Conservation (phyloP, 352 stramenopile species). For the Phytophthora tentaculata region DNA sequence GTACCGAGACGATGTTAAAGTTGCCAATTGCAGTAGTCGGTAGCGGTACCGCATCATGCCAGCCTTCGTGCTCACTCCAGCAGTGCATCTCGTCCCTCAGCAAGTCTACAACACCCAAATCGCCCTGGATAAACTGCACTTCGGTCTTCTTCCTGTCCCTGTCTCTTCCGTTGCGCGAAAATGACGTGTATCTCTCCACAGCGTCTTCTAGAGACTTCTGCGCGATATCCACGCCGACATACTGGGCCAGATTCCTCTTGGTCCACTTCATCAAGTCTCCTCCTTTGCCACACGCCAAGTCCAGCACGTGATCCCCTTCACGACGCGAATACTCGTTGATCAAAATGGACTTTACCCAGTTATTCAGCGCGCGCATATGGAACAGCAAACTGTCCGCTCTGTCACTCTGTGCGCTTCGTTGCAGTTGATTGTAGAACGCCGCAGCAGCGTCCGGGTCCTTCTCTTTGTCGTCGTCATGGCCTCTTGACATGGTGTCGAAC, state of each 20-base stretch:
- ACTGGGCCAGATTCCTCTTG: constrained; percentile 90
- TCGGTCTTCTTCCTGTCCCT: constrained; percentile 63
- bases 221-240: constrained; percentile 98
- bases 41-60: constrained; percentile 64
- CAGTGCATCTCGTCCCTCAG: constrained; percentile 69
- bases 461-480: constrained; percentile 36
- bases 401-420: constrained; percentile 74
- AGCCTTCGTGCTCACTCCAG: constrained; percentile 69
- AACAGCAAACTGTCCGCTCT: constrained; percentile 93
- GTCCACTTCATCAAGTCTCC: constrained; percentile 98
- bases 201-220: constrained; percentile 96
- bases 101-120: constrained; percentile 76
- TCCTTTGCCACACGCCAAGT: constrained; percentile 98
- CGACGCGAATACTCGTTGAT: constrained; percentile 90
- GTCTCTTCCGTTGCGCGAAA: constrained; percentile 52
- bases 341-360: constrained; percentile 98
- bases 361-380: constrained; percentile 98
- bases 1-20: constrained; percentile 98
- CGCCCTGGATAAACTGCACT: constrained; percentile 80
- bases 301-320: constrained; percentile 91
- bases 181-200: constrained; percentile 82
- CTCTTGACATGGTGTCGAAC: constrained; percentile 63
- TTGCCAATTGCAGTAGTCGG: constrained; percentile 33
- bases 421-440: constrained; percentile 87
- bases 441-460: constrained; percentile 71